Base-by-base conservation (phyloP, 1,284 basidiomycete species). In the Leccinum pseudoinsigne region DNA sequence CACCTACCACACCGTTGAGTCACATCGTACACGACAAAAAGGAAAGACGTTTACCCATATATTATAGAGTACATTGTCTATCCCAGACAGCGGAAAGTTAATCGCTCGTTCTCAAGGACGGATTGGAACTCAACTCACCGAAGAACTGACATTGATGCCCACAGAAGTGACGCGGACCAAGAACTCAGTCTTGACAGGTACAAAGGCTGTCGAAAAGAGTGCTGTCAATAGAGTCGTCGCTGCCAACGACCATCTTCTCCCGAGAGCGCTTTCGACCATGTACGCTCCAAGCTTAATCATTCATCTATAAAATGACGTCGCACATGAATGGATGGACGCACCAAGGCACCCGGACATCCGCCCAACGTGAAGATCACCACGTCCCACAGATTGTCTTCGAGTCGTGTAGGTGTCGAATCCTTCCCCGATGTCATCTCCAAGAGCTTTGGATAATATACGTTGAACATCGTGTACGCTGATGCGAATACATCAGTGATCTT, bases 391-490 rank as follows among this genome's bases (percentile, higher is more conserved):
- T 86, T 92, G 57, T 86, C 83, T 65, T 86, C 82, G 18, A 95
- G 77, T 1, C 82, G 78, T 68, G 84, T 84, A 18, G 82, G 76
- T 1, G 75, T 74, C 2, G 70, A 72, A 6, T 69, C 69, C 11
- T 71, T 71, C 1, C 72, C 70, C 2, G 68, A 66, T 1, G 77
- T 74, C 4, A 82, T 84, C 80, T 95, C 95, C 36, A 98, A 80
- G 16, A 97, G 83, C 70, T 95, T 95, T 0, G 97, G 97, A 26
- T 98, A 82, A 76, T 91, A 98, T 12, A 97, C 95, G 72, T 98
- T 98, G 81, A 98, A 98, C 88, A 97, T 97, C 10, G 94, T 97
- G 72, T 88, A 95, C 1, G 89, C 94, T 90, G 70, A 28, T 8
- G 56, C 5, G 14, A 50, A 16, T 2, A 40, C 23, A 28, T 53